These are phyloP conservation scores for Spiraea crenata DNA, from an alignment of 331 rosid genomes.

Conservation along the genomic window DNA sequence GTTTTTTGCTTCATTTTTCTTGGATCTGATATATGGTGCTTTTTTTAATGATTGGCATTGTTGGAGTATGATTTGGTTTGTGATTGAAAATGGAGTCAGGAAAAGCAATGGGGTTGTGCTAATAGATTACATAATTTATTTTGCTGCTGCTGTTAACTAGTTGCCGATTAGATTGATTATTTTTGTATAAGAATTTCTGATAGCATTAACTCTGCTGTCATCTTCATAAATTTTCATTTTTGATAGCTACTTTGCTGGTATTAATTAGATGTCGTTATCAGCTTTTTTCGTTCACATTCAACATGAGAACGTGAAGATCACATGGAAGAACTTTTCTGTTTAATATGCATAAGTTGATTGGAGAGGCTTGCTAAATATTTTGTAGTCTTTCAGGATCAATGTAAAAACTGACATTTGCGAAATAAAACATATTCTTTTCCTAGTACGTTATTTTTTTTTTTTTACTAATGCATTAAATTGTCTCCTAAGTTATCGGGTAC, in stretches of 20 bases:
- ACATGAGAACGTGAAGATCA: background rate
- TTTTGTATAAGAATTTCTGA: background rate
- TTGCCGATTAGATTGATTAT: background rate
- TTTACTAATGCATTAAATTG: background rate
- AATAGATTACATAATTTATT: no score
- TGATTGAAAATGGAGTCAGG: background rate
- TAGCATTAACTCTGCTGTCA: background rate
- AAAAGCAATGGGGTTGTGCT: background rate
- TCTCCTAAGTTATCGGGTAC: background rate
- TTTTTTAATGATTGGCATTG: constrained; percentile 1
- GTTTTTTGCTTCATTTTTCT: constrained; percentile 1
- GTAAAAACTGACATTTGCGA: background rate
- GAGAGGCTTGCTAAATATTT: background rate
- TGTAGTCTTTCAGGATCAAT: background rate
- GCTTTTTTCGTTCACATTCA: background rate
- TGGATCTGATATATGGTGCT: constrained; percentile 12
- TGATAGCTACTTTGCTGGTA: background rate
- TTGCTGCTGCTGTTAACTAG: background rate
- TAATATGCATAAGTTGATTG: background rate
- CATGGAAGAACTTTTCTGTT: background rate
- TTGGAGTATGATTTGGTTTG: constrained; percentile 17
- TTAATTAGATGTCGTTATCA: background rate
- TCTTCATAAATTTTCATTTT: background rate
- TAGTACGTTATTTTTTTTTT: background rate
- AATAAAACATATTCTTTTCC: background rate